Evolutionary conservation across 169 alveolate genomes (phyloP).

Genomic region (Nephromyces sp.): DNA sequence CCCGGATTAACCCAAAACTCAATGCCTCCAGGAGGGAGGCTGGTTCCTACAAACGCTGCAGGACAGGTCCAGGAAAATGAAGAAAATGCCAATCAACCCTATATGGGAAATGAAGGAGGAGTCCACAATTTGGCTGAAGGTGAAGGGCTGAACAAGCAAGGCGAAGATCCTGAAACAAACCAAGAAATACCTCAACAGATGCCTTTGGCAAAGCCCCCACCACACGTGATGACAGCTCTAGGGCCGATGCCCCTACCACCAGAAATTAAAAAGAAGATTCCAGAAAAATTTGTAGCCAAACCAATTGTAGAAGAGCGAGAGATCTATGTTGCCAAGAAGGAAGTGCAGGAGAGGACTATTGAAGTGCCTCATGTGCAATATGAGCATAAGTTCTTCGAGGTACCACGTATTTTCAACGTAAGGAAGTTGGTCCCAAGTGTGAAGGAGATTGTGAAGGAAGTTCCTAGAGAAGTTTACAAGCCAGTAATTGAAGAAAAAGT

Average conservation of each 20-base stretch:
- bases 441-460: slow-evolving; percentile 58
- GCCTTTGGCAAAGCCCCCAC: slow-evolving; percentile 43
- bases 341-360: slow-evolving; percentile 61
- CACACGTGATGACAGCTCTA: slow-evolving; percentile 68
- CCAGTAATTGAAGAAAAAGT: slow-evolving; percentile 71
- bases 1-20: too few species aligned
- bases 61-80: too few species aligned
- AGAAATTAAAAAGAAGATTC: slow-evolving; percentile 57
- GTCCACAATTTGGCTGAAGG: too few species aligned
- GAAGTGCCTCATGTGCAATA: slow-evolving; percentile 70
- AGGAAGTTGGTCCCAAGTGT: slow-evolving; percentile 59
- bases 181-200: neutral
- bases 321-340: slow-evolving; percentile 63
- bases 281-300: slow-evolving; percentile 68
- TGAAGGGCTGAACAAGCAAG: too few species aligned
- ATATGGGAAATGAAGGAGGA: too few species aligned
- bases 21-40: too few species aligned
- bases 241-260: slow-evolving; percentile 71
- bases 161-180: too few species aligned
- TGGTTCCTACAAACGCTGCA: too few species aligned
- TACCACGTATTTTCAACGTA: slow-evolving; percentile 47
- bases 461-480: slow-evolving; percentile 58
- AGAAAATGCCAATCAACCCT: too few species aligned
- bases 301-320: slow-evolving; percentile 69
- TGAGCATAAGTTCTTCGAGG: slow-evolving; percentile 63